Evolutionary conservation across 805 yeast genomes (phyloP).

Genomic region (Candida vartiovaarae): DNA sequence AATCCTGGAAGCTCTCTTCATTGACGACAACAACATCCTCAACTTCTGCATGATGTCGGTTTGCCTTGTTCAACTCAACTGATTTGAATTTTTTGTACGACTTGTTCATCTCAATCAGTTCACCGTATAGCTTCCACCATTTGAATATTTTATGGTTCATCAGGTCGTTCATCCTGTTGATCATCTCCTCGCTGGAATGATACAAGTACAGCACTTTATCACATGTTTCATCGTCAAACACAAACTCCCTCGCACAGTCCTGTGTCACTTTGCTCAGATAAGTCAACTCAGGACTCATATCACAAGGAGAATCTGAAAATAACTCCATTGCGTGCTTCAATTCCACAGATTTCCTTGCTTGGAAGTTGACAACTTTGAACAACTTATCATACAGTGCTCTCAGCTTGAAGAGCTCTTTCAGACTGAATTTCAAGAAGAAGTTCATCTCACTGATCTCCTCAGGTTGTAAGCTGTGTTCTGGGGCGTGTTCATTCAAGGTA

Average conservation of each 20-base stretch:
- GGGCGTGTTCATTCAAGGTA: slow-evolving; percentile 5
- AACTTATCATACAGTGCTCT: slow-evolving; percentile 26
- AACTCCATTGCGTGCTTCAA: slow-evolving; percentile 12
- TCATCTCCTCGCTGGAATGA: slow-evolving; percentile 21
- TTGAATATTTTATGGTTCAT: slow-evolving; percentile 28
- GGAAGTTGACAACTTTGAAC: slow-evolving; percentile 30
- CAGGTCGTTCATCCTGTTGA: slow-evolving; percentile 26
- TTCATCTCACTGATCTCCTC: slow-evolving; percentile 40
- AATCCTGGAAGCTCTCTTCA: slow-evolving; percentile 18
- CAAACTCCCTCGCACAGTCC: slow-evolving; percentile 18
- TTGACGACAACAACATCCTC: slow-evolving; percentile 22
- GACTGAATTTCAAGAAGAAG: slow-evolving; percentile 40
- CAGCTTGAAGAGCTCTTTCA: slow-evolving; percentile 33
- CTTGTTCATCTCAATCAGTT: slow-evolving; percentile 29
- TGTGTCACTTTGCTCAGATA: slow-evolving; percentile 8
- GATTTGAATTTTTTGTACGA: slow-evolving; percentile 24
- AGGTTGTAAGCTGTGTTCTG: slow-evolving; percentile 21
- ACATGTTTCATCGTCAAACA: slow-evolving; percentile 13
- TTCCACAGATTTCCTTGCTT: slow-evolving; percentile 16
- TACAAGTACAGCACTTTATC: slow-evolving; percentile 16
- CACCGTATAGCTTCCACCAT: slow-evolving; percentile 42
- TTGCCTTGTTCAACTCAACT: slow-evolving; percentile 11
- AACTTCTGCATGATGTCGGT: slow-evolving; percentile 4
- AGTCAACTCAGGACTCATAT: slow-evolving; percentile 14
- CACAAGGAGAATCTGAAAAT: slow-evolving; percentile 2